Percentiles rank a stretch among this genome's conserved stretches.
These are phyloP conservation scores for Pyricularia sp. DNA, from an alignment of 2,329 filamentous ascomycete species.

Conservation along the genomic window DNA sequence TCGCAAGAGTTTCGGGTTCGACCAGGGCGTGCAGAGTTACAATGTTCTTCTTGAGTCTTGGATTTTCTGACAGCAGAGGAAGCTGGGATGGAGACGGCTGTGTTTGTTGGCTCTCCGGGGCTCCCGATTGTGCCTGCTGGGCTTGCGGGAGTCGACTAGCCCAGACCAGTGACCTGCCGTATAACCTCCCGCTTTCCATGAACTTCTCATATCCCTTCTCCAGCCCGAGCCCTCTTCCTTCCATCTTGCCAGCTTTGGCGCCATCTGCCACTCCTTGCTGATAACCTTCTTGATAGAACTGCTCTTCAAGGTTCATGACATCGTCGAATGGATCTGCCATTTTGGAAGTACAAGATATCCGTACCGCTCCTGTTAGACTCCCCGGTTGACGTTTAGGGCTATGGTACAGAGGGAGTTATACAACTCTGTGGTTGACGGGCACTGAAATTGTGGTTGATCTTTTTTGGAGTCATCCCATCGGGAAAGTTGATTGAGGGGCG, in stretches of 20 bases:
- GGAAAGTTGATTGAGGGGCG: not conserved
- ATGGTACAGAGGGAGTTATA: not conserved
- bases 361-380: not conserved
- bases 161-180: conserved; percentile 79
- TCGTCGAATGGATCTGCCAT: conserved; percentile 42
- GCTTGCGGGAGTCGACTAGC: conserved; percentile 51
- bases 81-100: conserved; percentile 15
- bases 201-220: conserved; percentile 95
- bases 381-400: not conserved
- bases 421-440: not conserved
- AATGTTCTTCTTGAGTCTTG: conserved; percentile 69
- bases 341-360: not conserved
- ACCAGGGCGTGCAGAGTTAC: conserved; percentile 65
- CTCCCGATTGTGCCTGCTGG: conserved; percentile 4
- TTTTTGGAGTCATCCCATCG: not conserved
- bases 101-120: conserved; percentile 4
- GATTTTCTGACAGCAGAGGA: conserved; percentile 41
- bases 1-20: conserved; percentile 68
- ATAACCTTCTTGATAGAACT: conserved; percentile 79
- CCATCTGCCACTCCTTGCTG: conserved; percentile 67
- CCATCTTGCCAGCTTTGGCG: conserved; percentile 65
- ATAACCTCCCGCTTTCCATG: conserved; percentile 65
- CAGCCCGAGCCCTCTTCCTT: conserved; percentile 84
- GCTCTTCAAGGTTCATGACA: conserved; percentile 50
- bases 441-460: too few species aligned